Percentiles rank a stretch among this genome's conserved stretches.
Evolutionary conservation across 2,329 filamentous ascomycete species (phyloP).

Genomic region (Zarea fungicola): DNA sequence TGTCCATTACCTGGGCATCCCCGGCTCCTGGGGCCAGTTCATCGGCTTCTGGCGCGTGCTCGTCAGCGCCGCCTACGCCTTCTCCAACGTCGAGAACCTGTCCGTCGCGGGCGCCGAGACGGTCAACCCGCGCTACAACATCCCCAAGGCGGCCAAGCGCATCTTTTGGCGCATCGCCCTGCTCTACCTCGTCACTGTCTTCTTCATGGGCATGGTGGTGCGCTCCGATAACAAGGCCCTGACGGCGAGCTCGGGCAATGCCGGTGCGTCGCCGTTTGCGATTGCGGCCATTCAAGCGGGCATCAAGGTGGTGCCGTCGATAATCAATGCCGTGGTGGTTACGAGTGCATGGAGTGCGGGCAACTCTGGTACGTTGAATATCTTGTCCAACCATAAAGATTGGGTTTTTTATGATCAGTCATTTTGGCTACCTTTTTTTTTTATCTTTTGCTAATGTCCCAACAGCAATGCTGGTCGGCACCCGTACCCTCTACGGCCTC

Average conservation of each 20-base stretch:
- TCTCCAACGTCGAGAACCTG: constrained; percentile 47
- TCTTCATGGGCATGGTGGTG: constrained; percentile 47
- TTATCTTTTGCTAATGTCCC: neutral
- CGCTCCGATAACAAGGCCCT: constrained; percentile 31
- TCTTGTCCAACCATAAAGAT: too few relatives aligned
- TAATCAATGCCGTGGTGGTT: constrained; percentile 47
- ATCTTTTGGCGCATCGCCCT: constrained; percentile 50
- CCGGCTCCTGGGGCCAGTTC: constrained; percentile 46
- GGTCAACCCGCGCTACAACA: constrained; percentile 40
- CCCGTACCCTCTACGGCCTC: constrained; percentile 58
- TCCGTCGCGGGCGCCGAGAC: constrained; percentile 49
- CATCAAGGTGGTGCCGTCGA: constrained; percentile 44
- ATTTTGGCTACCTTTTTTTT: neutral
- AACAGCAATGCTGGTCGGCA: constrained; percentile 31
- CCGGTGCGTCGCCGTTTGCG: constrained; percentile 45
- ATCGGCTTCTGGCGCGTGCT: constrained; percentile 35
- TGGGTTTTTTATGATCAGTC: neutral
- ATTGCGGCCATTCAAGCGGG: constrained; percentile 46
- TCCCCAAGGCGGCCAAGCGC: constrained; percentile 47
- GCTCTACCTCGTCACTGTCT: constrained; percentile 48
- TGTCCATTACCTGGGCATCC: constrained; percentile 39
- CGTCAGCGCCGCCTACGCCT: constrained; percentile 37
- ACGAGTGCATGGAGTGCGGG: constrained; percentile 18
- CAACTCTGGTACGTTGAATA: constrained; percentile 14
- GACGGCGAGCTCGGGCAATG: constrained; percentile 30